Evolutionary conservation across 441 rosid species (phyloP), one percentile per base, ranked within the genome.

Genomic region (Cnidoscolus chayamansa): DNA sequence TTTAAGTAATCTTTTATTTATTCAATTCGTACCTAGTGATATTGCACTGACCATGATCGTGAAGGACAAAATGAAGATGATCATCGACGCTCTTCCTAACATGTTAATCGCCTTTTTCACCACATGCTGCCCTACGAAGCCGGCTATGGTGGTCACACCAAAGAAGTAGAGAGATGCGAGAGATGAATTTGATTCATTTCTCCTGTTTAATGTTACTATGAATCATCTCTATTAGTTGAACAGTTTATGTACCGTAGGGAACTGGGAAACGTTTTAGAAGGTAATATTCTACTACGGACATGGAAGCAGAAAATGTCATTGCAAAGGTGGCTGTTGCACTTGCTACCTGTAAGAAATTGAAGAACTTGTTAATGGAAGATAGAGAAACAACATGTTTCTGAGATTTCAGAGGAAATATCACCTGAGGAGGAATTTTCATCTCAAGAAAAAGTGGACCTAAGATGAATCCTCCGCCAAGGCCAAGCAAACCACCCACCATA

Each of bases 391-490:
- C 7, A 40, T 40, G 45, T 40, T 6, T 5, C 45, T 40, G 4
- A 40, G 45, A 3, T 40, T 40, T 40, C 45, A 40, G 45, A 40
- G 45, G 45, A 40, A 40, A 40, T 40, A 7, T 40, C 15, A 86
- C 89, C 93, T 88, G 90, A 45, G 90, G 93, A 64, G 90, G 93
- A 51, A 88, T 69, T 66, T 87, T 90, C 74, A 88, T 80, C 80
- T 86, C 88, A 15, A 88, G 80, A 70, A 88, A 84, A 59, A 88
- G 85, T 62, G 92, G 92, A 2, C 88, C 86, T 75, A 86, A 63
- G 71, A 86, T 84, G 85, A 84, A 86, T 30, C 92, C 92, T 72
- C 92, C 92, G 2, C 92, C 90, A 6, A 88, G 89, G 56, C 93
- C 90, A 67, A 88, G 89, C 87, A 86, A 70, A 45, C 89, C 93